Evolutionary conservation across 768 basidiomycete genomes (phyloP).

Genomic region (Boletus rubescentipes): DNA sequence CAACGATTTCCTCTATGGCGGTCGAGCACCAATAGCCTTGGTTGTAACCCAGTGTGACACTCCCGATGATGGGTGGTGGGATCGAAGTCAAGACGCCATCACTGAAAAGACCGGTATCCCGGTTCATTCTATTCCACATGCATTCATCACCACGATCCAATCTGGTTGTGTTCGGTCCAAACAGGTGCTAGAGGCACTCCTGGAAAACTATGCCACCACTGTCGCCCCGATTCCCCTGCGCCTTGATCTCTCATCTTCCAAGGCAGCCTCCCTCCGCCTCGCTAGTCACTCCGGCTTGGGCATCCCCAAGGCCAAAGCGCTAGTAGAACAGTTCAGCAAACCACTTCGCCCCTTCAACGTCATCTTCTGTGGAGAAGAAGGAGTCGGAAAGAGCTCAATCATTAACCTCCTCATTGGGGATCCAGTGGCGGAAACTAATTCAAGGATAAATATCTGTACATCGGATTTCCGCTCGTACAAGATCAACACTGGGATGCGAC

Average conservation of each 20-base stretch:
- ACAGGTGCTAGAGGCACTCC: background rate
- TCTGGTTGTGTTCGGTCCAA: background rate
- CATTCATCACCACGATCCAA: background rate
- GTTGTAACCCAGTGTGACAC: no score
- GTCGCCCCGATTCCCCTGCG: background rate
- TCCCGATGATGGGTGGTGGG: no score
- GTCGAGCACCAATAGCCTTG: no score
- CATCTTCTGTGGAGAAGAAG: slow-evolving; percentile 35
- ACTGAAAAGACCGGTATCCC: no score
- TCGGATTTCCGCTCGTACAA: background rate
- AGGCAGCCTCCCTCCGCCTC: background rate
- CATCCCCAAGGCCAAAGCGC: background rate
- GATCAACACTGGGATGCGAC: background rate
- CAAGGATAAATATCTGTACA: background rate
- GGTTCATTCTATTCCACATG: background rate
- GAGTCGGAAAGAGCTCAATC: slow-evolving; percentile 1
- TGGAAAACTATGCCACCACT: background rate
- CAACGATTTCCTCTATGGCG: background rate
- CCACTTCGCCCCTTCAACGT: slow-evolving; percentile 19
- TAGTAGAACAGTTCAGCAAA: background rate
- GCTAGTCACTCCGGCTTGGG: background rate
- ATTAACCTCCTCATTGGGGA: slow-evolving; percentile 1
- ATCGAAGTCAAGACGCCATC: no score
- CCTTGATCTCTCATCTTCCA: background rate
- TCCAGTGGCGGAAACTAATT: background rate